A percentile compares a stretch with the other conserved stretches of the same genome.
Evolutionary conservation across 2,329 filamentous ascomycete species (phyloP).

Genomic region (Aureobasidium sp.): DNA sequence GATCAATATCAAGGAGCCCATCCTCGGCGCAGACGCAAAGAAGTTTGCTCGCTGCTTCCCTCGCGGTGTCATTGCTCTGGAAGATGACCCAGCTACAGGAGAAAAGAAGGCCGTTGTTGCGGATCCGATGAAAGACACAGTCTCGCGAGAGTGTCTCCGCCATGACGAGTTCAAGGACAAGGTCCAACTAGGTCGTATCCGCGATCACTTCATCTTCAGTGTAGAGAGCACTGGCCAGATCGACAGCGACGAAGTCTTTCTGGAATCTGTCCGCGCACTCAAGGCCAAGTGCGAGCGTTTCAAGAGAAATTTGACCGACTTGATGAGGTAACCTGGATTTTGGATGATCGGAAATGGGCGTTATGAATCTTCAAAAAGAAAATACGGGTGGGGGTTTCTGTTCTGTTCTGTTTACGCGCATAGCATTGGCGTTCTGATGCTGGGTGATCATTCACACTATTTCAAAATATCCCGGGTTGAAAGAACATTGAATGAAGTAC

Average conservation of each 20-base stretch:
- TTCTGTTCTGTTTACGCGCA: constrained; percentile 13
- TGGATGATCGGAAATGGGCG: background rate
- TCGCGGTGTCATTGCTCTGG: constrained; percentile 73
- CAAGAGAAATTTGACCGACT: constrained; percentile 57
- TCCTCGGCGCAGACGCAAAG: constrained; percentile 75
- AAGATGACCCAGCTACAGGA: constrained; percentile 62
- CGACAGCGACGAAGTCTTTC: constrained; percentile 86
- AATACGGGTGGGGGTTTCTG: background rate
- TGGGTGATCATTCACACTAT: constrained; percentile 10
- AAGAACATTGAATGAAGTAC: background rate
- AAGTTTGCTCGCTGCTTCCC: constrained; percentile 92
- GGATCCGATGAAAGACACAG: constrained; percentile 88
- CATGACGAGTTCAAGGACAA: constrained; percentile 92
- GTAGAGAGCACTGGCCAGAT: constrained; percentile 94
- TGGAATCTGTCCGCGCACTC: constrained; percentile 78
- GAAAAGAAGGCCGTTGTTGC: constrained; percentile 81
- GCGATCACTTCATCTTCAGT: constrained; percentile 96
- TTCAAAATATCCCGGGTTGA: background rate
- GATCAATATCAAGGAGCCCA: constrained; percentile 77
- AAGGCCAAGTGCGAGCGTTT: constrained; percentile 76
- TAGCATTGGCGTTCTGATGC: constrained; percentile 19
- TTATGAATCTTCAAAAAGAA: constrained; percentile 7
- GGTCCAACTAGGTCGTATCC: constrained; percentile 80
- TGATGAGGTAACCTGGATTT: constrained; percentile 20
- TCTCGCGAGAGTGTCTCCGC: constrained; percentile 84